These are phyloP conservation scores for Candida tammaniensis DNA, from an alignment of 805 yeast genomes.

Conservation along the genomic window DNA sequence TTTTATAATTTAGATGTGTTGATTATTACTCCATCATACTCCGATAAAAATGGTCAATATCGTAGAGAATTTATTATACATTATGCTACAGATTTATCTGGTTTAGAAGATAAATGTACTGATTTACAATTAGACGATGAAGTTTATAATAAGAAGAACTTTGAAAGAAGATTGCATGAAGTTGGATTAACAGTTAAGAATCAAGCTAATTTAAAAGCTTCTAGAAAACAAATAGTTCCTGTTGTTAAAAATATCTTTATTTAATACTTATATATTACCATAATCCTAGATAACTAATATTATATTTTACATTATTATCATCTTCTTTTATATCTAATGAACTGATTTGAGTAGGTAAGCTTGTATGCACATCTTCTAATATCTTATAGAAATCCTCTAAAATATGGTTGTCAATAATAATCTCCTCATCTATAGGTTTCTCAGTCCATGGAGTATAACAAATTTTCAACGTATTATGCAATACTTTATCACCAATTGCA, in stretches of 20 bases:
- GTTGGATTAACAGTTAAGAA: constrained; percentile 35
- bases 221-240: constrained; percentile 89
- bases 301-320: constrained; percentile 13
- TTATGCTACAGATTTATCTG: not conserved
- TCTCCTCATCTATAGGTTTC: constrained; percentile 17
- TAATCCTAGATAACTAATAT: constrained; percentile 23
- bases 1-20: constrained; percentile 25
- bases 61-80: constrained; percentile 10
- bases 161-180: constrained; percentile 3
- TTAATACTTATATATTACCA: not conserved
- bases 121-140: constrained; percentile 24
- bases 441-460: constrained; percentile 19
- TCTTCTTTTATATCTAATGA: constrained; percentile 15
- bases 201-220: constrained; percentile 53
- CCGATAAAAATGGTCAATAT: constrained; percentile 29
- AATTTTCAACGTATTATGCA: constrained; percentile 27
- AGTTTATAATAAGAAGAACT: constrained; percentile 18
- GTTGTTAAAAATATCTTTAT: constrained; percentile 34
- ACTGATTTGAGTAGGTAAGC: constrained; percentile 9
- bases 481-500: constrained; percentile 14
- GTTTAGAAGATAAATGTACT: not conserved
- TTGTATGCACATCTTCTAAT: constrained; percentile 15
- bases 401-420: constrained; percentile 12
- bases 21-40: constrained; percentile 38
- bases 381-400: constrained; percentile 14